Base-by-base conservation (phyloP, 1,284 basidiomycete species). In the Chalciporus sp. region DNA sequence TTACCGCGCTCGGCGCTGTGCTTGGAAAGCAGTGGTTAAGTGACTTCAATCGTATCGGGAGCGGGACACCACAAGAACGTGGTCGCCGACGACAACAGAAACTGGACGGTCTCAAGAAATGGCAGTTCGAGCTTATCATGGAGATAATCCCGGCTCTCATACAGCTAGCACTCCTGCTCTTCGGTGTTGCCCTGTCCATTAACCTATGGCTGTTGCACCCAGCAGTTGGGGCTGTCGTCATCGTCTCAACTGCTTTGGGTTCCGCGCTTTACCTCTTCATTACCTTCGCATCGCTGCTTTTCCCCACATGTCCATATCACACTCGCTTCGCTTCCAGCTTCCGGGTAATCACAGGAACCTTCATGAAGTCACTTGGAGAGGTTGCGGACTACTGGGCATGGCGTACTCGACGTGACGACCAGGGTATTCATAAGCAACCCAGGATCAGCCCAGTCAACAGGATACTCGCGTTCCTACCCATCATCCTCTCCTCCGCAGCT, bases 1-100 rank as follows among this genome's bases (percentile, higher is more conserved):
- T 62, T 14, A 58, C 60, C 16, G 59, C 59, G 14, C 50, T 60
- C 23, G 60, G 59, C 7, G 60, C 59, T 12, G 55, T 57, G 17
- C 23, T 59, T 11, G 57, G 49, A 41, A 62, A 57, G 27, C 59
- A 60, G 10, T 60, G 58, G 58, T 42, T 60, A 23, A 29, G 47
- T 37, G 37, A 52, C 41, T 56, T 51, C 49, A 44, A 57, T 41
- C 53, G 46, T 23, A 23, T 23, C 23, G 23, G 23, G 3, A 23
- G 23, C 23, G 23, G 23, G 23, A 23, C 23, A 23, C 23, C 23
- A 23, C 39, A 44, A 20, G 53, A 58, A 8, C 59, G 60, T 35
- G 53, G 61, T 29, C 47, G 53, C 3, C 37, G 49, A 40, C 61
- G 58, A 23, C 59, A 60, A 33, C 53, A 57, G 10, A 60, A 62